Base-by-base conservation (phyloP, 2,329 filamentous ascomycete species). In the Orbilia blumenaviensis region DNA sequence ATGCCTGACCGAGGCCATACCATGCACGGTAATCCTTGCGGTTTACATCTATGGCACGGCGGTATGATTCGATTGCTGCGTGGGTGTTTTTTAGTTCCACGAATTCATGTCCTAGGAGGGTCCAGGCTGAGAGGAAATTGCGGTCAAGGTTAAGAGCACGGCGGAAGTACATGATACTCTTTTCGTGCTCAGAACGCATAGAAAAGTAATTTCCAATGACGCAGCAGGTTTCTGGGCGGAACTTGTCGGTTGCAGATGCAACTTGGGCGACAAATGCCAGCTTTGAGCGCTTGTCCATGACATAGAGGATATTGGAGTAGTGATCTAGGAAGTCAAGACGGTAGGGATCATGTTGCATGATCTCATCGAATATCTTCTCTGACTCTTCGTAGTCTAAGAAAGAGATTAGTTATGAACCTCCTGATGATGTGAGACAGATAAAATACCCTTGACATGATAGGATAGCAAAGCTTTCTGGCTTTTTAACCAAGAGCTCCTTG, bases 1-100 rank as follows among this genome's bases (percentile, higher is more conserved):
- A 99, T 0, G 95, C 96, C 82, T 98, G 94, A 0, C 95, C 95
- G 0, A 99, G 86, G 34, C 95, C 95, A 81, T 99, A 98, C 95
- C 95, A 99, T 2, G 95, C 95, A 69, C 95, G 91, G 82, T 98
- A 98, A 82, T 99, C 95, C 80, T 95, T 92, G 34, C 94, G 89
- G 81, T 99, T 98, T 79, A 95, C 92, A 80, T 99, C 79, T 0
- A 99, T 94, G 0, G 95, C 95, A 44, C 95, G 90, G 1, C 95
- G 89, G 81, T 99, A 99, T 0, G 93, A 96, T 82, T 99, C 95
- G 77, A 99, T 98, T 7, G 95, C 95, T 0, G 95, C 94, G 80
- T 99, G 95, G 0, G 94, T 98, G 82, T 99, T 99, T 81, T 98
- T 99, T 83, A 99, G 89, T 83, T 99, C 95, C 64, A 98, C 93